These are phyloP conservation scores for Ophiostoma sp. DNA, from an alignment of 2,329 filamentous ascomycete genomes.

Conservation along the genomic window DNA sequence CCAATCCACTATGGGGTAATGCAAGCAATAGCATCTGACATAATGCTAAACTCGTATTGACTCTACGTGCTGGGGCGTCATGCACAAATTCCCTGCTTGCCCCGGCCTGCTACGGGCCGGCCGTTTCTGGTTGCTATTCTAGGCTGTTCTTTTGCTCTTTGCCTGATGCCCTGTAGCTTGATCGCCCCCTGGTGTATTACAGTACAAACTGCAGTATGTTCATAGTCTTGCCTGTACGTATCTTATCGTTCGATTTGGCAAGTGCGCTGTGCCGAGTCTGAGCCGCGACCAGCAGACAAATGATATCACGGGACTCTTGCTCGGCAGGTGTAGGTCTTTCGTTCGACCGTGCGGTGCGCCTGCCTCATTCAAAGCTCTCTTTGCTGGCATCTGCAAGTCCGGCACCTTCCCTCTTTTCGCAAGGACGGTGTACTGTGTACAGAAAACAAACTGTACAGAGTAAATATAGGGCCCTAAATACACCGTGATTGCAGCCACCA, in stretches of 20 bases:
- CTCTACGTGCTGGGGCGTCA: conserved; percentile 2
- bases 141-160: background rate
- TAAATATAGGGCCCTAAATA: background rate
- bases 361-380: background rate
- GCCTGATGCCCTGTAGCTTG: background rate
- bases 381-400: conserved; percentile 9
- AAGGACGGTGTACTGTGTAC: background rate
- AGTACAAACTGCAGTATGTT: background rate
- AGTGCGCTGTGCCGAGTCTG: no score
- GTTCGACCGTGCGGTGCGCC: no score
- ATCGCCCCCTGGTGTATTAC: background rate
- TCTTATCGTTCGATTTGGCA: conserved; percentile 1
- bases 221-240: no score
- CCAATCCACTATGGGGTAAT: conserved; percentile 4
- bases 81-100: conserved; percentile 9
- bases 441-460: background rate
- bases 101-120: background rate
- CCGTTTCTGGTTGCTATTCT: conserved; percentile 1
- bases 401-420: background rate
- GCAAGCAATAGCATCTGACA: background rate
- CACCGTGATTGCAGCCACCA: background rate
- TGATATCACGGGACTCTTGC: no score
- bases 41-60: conserved; percentile 13
- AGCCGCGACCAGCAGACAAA: no score
- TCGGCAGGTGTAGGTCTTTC: no score